Conservation (phyloP, 2,329 filamentous ascomycete genomes). For the Alternaria atra region DNA sequence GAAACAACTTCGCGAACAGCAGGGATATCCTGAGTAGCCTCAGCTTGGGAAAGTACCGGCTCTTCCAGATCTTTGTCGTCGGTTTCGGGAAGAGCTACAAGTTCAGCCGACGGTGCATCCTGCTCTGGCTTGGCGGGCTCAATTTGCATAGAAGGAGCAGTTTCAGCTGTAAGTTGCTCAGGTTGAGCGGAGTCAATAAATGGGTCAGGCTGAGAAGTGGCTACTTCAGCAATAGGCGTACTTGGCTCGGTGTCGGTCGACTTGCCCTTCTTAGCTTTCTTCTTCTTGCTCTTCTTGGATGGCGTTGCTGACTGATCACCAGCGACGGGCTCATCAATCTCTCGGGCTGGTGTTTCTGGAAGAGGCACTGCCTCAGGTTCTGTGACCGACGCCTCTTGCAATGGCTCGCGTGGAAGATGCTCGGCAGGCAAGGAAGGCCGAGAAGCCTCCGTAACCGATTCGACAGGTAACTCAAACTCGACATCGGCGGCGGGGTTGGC, state of each 20-base stretch:
- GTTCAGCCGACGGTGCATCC: background rate
- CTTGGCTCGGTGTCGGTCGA: slow-evolving; percentile 17
- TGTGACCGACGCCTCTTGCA: background rate
- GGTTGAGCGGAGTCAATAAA: background rate
- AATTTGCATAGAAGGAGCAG: background rate
- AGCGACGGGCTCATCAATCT: background rate
- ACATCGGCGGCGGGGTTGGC: background rate
- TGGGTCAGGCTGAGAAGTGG: background rate
- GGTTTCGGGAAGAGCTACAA: background rate
- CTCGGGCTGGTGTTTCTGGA: background rate
- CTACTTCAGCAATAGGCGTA: slow-evolving; percentile 16
- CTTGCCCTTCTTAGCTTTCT: slow-evolving; percentile 34
- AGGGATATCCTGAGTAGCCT: background rate
- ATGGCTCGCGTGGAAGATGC: background rate
- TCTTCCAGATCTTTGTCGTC: background rate
- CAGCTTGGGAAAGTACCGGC: background rate
- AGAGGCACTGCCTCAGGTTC: background rate
- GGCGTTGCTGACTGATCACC: slow-evolving; percentile 21
- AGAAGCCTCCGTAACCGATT: background rate
- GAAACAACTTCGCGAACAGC: background rate
- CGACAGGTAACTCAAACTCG: background rate
- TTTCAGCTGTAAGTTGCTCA: slow-evolving; percentile 3
- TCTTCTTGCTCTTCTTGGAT: slow-evolving; percentile 57
- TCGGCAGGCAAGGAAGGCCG: background rate
- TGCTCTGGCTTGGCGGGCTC: background rate